Percentiles rank a stretch among this genome's conserved stretches.
These are phyloP conservation scores for Dioscorea zingiberensis DNA, from an alignment of 106 monocot species.

Conservation along the genomic window DNA sequence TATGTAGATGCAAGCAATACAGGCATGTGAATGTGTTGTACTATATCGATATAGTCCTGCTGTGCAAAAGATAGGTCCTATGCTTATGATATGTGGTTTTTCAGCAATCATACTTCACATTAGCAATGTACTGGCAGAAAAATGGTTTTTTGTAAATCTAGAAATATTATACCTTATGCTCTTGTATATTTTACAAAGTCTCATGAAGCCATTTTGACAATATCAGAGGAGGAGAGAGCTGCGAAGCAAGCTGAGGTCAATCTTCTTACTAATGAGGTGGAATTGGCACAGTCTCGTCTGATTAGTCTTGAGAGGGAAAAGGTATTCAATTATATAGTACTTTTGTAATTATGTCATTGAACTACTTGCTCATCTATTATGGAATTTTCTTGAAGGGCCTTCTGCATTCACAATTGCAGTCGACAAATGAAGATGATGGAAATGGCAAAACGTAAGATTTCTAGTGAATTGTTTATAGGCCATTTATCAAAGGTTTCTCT, in stretches of 20 bases:
- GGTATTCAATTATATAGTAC: conserved; percentile 26
- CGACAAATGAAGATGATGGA: conserved; percentile 65
- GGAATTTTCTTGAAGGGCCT: conserved; percentile 44
- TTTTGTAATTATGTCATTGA: background rate
- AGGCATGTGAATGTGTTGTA: no score
- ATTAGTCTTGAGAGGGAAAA: conserved; percentile 95
- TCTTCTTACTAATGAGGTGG: conserved; percentile 98
- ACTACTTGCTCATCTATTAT: background rate
- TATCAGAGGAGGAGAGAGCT: conserved; percentile 84
- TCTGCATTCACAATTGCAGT: conserved; percentile 76
- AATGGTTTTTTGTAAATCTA: no score
- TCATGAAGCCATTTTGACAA: background rate
- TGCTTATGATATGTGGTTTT: no score
- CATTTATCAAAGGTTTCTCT: background rate
- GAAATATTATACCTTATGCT: background rate
- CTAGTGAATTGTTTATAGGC: background rate
- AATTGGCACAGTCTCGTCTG: conserved; percentile 81
- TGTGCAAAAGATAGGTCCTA: no score
- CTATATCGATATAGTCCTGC: no score
- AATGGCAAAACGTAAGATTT: conserved; percentile 43
- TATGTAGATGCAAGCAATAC: no score
- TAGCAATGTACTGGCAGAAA: no score
- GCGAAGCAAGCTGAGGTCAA: conserved; percentile 88
- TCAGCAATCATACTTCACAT: no score
- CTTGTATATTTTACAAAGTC: background rate